Percentiles rank a stretch among this genome's conserved stretches.
These are phyloP conservation scores for Kazachstania viticola DNA, from an alignment of 805 yeast genomes.

Conservation along the genomic window DNA sequence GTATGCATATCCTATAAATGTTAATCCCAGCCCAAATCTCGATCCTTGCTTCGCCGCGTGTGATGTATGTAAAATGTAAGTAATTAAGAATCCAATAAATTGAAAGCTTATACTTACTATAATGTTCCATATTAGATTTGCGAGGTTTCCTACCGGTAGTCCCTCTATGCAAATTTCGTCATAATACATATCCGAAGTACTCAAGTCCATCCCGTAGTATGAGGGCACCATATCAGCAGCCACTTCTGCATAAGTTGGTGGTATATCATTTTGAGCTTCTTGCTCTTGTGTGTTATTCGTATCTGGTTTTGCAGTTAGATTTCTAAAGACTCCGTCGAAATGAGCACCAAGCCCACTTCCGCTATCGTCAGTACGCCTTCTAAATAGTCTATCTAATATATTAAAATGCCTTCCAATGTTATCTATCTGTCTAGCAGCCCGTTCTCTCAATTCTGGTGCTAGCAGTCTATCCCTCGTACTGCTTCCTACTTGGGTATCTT, in stretches of 20 bases:
- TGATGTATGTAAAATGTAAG: slow-evolving; percentile 85
- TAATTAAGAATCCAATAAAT: slow-evolving; percentile 81
- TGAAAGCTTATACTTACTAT: slow-evolving; percentile 87
- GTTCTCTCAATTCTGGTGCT: slow-evolving; percentile 10
- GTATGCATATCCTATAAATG: slow-evolving; percentile 63
- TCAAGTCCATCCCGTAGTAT: slow-evolving; percentile 88
- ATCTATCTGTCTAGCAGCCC: slow-evolving; percentile 14
- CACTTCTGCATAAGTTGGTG: slow-evolving; percentile 91
- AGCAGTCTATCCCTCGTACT: slow-evolving; percentile 5
- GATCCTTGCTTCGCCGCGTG: slow-evolving; percentile 97
- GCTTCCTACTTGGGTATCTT: slow-evolving; percentile 1
- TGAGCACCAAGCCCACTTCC: slow-evolving; percentile 14
- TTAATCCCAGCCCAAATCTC: slow-evolving; percentile 79
- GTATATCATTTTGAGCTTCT: slow-evolving; percentile 37
- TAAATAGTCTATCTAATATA: slow-evolving; percentile 29
- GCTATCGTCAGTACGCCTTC: slow-evolving; percentile 9
- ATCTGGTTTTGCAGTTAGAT: slow-evolving; percentile 84
- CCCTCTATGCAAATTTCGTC: slow-evolving; percentile 94
- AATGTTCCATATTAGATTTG: slow-evolving; percentile 82
- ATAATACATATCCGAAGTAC: slow-evolving; percentile 39
- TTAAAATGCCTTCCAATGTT: slow-evolving; percentile 29
- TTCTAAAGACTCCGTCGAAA: slow-evolving; percentile 85
- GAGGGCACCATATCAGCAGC: slow-evolving; percentile 92
- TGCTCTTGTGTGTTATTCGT: slow-evolving; percentile 19
- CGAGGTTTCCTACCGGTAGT: slow-evolving; percentile 85